Base-by-base conservation (phyloP, 306 rosid genomes). In the Glycine latifolia region DNA sequence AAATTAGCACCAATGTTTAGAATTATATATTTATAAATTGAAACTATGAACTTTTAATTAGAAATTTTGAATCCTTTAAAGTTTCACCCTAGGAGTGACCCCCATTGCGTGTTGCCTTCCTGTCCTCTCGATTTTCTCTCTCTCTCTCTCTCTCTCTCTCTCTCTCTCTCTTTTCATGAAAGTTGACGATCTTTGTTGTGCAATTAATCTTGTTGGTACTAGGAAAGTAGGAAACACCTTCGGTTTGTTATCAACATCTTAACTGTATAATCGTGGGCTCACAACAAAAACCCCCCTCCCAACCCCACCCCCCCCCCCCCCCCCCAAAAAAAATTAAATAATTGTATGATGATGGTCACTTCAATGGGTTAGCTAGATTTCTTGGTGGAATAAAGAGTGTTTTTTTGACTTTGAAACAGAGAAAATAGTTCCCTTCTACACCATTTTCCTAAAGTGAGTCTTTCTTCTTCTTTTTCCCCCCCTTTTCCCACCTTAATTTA, bases 401-500 rank as follows among this genome's bases (percentile, higher is more conserved):
- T 47, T 71, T 26, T 68, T 84, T 78, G 88, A 86, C 85, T 84
- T 76, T 46, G 13, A 70, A 77, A 58, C 53, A 66, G n/a, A 11
- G 47, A 71, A 82, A 81, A 62, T 74, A 26, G 31, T 2, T 20
- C 26, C 26, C 26, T 20, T 20, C 26, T 20, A 31, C 26, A 37
- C 71, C 12, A 35, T 68, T 81, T 65, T 81, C 41, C 52, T 5
- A 41, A 69, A 62, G 37, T 0, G 12, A 17, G 48, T 62, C 0
- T 1, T 39, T 14, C 26, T 20, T 20, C 26, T 41, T 14, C 12
- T 69, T 60, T 76, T 63, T n/a, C n/a, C n/a, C n/a, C 7, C 14
- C 53, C 35, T 7, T 48, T 20, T 26, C 2, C 41, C 69, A 76
- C 75, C 65, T 76, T 79, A 44, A 74, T 68, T 60, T 73, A 76